Base-by-base conservation (phyloP, 805 yeast genomes). In the Debaryomyces prosopidis region DNA sequence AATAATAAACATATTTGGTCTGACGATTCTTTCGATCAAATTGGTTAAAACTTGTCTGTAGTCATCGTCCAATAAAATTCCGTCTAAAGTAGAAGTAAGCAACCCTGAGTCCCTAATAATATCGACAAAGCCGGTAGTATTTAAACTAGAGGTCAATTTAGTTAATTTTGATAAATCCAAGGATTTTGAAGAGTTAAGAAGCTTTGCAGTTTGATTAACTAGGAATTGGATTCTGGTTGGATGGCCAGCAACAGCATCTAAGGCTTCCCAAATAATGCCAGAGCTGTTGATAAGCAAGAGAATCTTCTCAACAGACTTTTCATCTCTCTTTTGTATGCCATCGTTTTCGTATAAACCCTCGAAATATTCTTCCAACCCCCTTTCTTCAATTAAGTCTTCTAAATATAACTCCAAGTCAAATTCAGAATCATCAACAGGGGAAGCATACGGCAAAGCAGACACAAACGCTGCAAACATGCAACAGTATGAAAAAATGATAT, bases 91-190 rank as follows among this genome's bases (percentile, higher is more conserved):
- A 5, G 68, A 63, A 6, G 59, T 49, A 15, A 68, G 51, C 17
- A 72, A 59, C 0, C 77, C 77, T 1, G 76, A 70, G 2, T 60
- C 53, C 42, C 52, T 40, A 9, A 69, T 65, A 8, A 56, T 51
- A 8, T 44, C 46, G 17, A 62, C 39, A 9, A 67, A 48, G 4
- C 54, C 59, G 5, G 68, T 48, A 5, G 57, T 20, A 43, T 66
- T 63, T 8, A 51, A 23, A 14, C 42, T 28, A 7, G 48, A 34
- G n/a, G n/a, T n/a, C n/a, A n/a, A n/a, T 23, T 38, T 36, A 12
- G 47, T 14, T 10, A 50, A 5, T 2, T 50, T 33, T 8, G 53
- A 41, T 8, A 54, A 14, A 19, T 50, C 46, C 20, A 56, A 30
- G 15, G 23, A 31, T n/a, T 42, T 26, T 15, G 35, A 8, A 14